Percentiles rank a stretch among this genome's conserved stretches.
Evolutionary conservation across 768 basidiomycete genomes (phyloP).

Genomic region (Hygrocybe punicea): DNA sequence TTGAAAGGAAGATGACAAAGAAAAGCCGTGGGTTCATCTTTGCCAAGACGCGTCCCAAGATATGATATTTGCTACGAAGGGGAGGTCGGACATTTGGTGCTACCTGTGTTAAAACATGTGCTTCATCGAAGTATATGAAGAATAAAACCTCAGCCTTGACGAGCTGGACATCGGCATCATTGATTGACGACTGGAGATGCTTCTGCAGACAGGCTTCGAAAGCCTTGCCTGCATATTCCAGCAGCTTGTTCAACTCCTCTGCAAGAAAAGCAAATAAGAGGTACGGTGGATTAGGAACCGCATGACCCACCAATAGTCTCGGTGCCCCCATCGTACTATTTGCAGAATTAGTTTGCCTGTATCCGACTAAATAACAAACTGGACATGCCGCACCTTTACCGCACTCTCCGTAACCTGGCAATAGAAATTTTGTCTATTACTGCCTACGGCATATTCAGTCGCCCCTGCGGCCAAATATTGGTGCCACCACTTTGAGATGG

Average conservation of each 20-base stretch:
- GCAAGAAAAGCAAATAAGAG: neutral
- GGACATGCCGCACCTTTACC: neutral
- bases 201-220: neutral
- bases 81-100: neutral
- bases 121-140: slow-evolving; percentile 8
- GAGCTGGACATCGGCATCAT: neutral
- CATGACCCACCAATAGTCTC: neutral
- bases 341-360: neutral
- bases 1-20: slow-evolving; percentile 6
- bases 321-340: neutral
- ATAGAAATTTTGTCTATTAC: slow-evolving; percentile 4
- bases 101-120: slow-evolving; percentile 1
- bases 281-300: neutral
- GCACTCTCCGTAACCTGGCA: neutral
- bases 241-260: neutral
- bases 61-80: slow-evolving; percentile 1
- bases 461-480: slow-evolving; percentile 6
- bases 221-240: neutral
- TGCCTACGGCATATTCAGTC: slow-evolving; percentile 4
- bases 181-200: neutral
- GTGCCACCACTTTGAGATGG: slow-evolving; percentile 4
- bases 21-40: slow-evolving; percentile 4
- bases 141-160: neutral
- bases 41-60: slow-evolving; percentile 5
- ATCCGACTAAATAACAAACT: neutral